Evolutionary conservation across 345 rosid genomes (phyloP).

Genomic region (Populus euphratica): DNA sequence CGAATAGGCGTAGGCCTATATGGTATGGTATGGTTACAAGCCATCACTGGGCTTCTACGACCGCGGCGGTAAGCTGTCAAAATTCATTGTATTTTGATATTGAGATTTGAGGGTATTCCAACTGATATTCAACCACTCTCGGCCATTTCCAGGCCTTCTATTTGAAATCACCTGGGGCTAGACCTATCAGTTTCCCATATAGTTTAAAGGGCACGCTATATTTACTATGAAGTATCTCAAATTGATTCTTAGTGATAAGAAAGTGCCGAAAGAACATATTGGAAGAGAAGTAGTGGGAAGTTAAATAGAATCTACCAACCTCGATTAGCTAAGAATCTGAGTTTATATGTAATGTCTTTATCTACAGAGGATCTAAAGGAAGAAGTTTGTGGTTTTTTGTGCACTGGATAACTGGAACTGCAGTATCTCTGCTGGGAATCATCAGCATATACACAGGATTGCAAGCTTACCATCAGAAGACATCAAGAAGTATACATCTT

Average conservation of each 20-base stretch:
- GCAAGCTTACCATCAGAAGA: conserved; percentile 48
- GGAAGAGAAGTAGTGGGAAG: neutral
- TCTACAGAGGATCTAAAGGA: conserved; percentile 44
- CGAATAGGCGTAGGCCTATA: conserved; percentile 64
- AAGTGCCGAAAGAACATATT: neutral
- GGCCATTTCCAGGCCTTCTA: neutral
- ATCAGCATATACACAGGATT: conserved; percentile 52
- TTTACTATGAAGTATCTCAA: neutral
- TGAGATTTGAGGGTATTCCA: neutral
- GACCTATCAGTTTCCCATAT: neutral
- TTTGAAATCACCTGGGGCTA: neutral
- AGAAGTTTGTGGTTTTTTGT: conserved; percentile 50
- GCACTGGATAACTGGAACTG: conserved; percentile 59
- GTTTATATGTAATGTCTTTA: neutral
- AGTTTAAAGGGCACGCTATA: neutral
- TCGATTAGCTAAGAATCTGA: neutral
- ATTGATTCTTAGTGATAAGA: neutral
- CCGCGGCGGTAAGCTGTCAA: conserved; percentile 51
- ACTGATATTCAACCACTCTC: neutral
- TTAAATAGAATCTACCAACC: neutral
- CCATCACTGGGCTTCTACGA: conserved; percentile 51
- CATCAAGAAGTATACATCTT: conserved; percentile 41
- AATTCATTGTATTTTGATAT: neutral
- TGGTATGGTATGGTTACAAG: conserved; percentile 77
- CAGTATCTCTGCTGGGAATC: conserved; percentile 42